Conservation (phyloP, 2,329 filamentous ascomycete genomes). For the Sclerotinia minor region DNA sequence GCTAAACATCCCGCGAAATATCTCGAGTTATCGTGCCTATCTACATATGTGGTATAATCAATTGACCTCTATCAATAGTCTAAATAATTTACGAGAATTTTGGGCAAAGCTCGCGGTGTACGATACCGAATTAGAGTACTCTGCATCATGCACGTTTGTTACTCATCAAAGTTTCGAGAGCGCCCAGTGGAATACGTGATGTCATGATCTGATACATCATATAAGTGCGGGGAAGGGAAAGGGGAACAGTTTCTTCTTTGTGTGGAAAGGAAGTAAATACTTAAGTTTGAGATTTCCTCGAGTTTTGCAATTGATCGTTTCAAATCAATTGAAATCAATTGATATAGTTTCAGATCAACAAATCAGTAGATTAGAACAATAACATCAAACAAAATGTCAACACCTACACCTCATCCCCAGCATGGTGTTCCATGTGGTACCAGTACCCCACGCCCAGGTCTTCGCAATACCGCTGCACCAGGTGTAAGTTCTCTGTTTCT, state of each 20-base stretch:
- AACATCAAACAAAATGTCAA: not conserved
- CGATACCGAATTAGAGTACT: not conserved
- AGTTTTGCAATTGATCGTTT: not conserved
- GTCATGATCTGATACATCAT: not conserved
- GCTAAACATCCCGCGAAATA: no score
- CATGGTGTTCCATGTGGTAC: conserved; percentile 12
- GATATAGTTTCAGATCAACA: not conserved
- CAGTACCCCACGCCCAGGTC: conserved; percentile 24
- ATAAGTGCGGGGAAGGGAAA: not conserved
- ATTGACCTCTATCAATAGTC: no score
- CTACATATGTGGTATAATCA: no score
- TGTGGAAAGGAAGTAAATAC: not conserved
- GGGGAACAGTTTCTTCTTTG: not conserved
- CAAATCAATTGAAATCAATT: not conserved
- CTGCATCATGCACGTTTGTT: not conserved
- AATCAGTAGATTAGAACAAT: no score
- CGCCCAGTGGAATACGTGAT: not conserved
- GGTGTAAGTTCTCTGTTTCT: conserved; percentile 29
- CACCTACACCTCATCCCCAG: conserved; percentile 3
- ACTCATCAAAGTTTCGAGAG: not conserved
- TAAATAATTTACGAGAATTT: not conserved
- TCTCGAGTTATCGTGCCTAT: no score
- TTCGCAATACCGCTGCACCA: conserved; percentile 35
- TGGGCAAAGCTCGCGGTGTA: not conserved
- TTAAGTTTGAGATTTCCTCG: not conserved